Percentiles rank a stretch among this genome's conserved stretches.
Conservation (phyloP, 2,329 filamentous ascomycete species). For the Waltergamsia citrina region DNA sequence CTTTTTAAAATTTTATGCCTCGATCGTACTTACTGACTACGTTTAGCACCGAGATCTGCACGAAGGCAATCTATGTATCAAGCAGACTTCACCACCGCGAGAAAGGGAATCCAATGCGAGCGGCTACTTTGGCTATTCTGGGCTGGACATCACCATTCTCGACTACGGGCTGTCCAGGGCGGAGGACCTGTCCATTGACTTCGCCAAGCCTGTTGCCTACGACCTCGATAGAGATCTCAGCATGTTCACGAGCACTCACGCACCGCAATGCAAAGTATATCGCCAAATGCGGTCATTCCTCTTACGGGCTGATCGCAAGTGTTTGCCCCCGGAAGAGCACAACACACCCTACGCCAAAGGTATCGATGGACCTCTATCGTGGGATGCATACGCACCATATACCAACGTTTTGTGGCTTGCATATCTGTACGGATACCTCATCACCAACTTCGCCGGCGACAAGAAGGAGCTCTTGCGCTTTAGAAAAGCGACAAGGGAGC, state of each 20-base stretch:
- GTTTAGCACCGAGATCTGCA: slow-evolving; percentile 53
- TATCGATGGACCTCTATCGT: slow-evolving; percentile 38
- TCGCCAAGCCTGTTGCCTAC: slow-evolving; percentile 35
- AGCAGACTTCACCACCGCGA: slow-evolving; percentile 25
- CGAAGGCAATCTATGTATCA: slow-evolving; percentile 55
- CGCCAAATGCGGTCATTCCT: slow-evolving; percentile 52
- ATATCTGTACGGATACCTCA: slow-evolving; percentile 48
- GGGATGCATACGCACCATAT: slow-evolving; percentile 47
- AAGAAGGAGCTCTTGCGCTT: slow-evolving; percentile 36
- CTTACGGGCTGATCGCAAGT: slow-evolving; percentile 38
- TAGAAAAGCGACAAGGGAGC: slow-evolving; percentile 35
- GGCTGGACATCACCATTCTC: slow-evolving; percentile 53
- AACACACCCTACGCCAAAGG: slow-evolving; percentile 34
- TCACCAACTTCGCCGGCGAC: slow-evolving; percentile 34
- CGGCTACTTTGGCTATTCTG: slow-evolving; percentile 46
- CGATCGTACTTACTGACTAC: slow-evolving; percentile 7
- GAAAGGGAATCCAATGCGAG: slow-evolving; percentile 17
- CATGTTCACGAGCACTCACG: slow-evolving; percentile 51
- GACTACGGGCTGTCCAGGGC: slow-evolving; percentile 58
- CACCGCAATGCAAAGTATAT: slow-evolving; percentile 51
- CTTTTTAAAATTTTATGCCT: neutral
- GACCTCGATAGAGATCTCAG: slow-evolving; percentile 51
- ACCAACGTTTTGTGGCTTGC: slow-evolving; percentile 58
- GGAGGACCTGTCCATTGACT: slow-evolving; percentile 26
- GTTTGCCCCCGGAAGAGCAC: slow-evolving; percentile 37